Base-by-base conservation (phyloP, 768 basidiomycete genomes). In the Auricularia auricula-judae region DNA sequence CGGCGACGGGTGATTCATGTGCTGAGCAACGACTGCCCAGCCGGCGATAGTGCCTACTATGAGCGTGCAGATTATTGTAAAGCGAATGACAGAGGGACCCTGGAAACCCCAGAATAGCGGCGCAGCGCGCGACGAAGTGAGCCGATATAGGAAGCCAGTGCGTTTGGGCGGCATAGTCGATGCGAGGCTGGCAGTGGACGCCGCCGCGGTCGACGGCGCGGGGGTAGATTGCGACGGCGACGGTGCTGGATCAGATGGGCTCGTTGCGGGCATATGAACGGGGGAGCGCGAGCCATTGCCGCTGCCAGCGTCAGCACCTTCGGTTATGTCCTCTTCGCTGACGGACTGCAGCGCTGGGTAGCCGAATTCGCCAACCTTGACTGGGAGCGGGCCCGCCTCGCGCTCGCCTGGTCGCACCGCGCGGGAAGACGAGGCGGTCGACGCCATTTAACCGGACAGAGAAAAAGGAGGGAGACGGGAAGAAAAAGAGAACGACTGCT, bases 21-120 rank as follows among this genome's bases (percentile, higher is more conserved):
- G 67, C 62, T 69, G 72, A 63, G 70, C 67, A 43, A 79, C 66
- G 65, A 86, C 71, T 3, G 81, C 79, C 87, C 88, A 90, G 35
- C 73, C 82, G 0, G 77, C 76, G 61, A 85, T 77, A 3, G 82
- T 84, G 2, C 76, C 86, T 10, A 60, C 75, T 21, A 87, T 64
- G 16, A 66, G 36, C 12, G 66, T 23, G 7, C 69, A 29, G 29
- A 68, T 53, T 3, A 66, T n/a, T 29, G 61, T n/a, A 47, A 72
- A 44, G 3, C 67, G 66, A n/a, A 66, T 51, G 47, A 71, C 29
- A 2, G 67, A 64, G 21, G 62, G 53, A 51, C 68, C 56, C n/a
- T 65, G 62, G 29, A 72, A 16, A 23, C 71, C 71, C 39, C 67
- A 68, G 29, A 64, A 42, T n/a, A 58, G 62, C 54, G 59, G 63